Evolutionary conservation across 202 grass and related monocot genomes (phyloP), one percentile per base, ranked within the genome.

Genomic region (Panicum hallii): DNA sequence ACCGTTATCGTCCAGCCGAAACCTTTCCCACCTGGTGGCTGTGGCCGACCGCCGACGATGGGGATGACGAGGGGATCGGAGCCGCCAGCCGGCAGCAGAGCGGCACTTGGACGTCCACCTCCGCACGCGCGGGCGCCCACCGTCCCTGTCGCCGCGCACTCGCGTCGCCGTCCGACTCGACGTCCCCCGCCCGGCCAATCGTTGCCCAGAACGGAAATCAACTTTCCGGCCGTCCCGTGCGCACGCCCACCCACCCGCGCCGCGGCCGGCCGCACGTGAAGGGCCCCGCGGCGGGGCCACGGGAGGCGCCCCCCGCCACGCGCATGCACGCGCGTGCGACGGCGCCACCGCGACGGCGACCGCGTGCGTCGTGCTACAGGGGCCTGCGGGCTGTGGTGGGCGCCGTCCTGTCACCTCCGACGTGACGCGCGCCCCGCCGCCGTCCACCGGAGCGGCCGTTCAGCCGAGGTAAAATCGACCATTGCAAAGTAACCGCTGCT

Each of bases 291-390:
- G 34, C 11, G 11, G 16, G 83, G 13, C 74, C 84, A 80, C 77
- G 76, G 47, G 67, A 73, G 67, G 22, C 63, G 58, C 62, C 61
- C 26, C 49, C 49, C 41, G 30, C 38, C 81, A 60, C 86, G 75
- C 74, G 54, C 45, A 2, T 5, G 45, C 80, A 69, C 80, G 57
- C 82, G 81, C 77, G 1, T 6, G 47, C 28, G 70, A 50, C 28
- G 23, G 43, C 23, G 28, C 46, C 23, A 0, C 23, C 23, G 13
- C 81, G 67, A 73, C 80, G 40, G 30, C 10, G 58, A 73, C 74
- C 34, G 54, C 73, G 22, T 50, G 47, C 47, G 19, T 52, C 23
- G 19, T 52, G 45, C 64, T 73, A 73, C 26, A 73, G 70, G 46
- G 14, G 14, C 45, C 46, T 73, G 46, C 46, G 14, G 46, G 43